Conservation (phyloP, 2,329 filamentous ascomycete genomes). For the Sporothrix humicola region DNA sequence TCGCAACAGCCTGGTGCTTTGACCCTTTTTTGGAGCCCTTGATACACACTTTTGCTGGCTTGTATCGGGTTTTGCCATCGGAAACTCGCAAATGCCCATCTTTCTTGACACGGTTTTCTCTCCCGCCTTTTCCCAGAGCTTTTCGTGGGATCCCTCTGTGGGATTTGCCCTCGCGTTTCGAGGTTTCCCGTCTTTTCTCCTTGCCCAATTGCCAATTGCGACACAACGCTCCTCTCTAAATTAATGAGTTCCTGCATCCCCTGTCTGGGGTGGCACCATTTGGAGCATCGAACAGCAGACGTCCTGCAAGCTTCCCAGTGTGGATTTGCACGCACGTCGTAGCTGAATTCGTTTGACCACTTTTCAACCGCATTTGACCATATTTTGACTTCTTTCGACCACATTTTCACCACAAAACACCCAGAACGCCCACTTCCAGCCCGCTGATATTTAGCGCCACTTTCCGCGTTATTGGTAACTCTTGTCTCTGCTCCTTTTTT, state of each 20-base stretch:
- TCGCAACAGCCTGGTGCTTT: conserved; percentile 8
- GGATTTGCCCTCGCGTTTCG: background rate
- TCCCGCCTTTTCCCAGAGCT: background rate
- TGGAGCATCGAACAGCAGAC: conserved; percentile 18
- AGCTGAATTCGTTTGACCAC: background rate
- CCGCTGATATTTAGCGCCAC: background rate
- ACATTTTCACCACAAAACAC: too few relatives aligned
- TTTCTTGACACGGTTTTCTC: background rate
- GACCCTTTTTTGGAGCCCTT: background rate
- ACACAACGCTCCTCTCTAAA: background rate
- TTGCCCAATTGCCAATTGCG: background rate
- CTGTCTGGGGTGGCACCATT: conserved; percentile 26
- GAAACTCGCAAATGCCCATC: conserved; percentile 32
- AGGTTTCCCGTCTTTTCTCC: background rate
- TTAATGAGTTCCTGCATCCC: conserved; percentile 1
- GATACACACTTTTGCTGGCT: too few relatives aligned
- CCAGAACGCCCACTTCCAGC: background rate
- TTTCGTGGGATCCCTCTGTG: background rate
- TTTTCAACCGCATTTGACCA: too few relatives aligned
- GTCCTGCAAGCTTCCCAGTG: background rate
- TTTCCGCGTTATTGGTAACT: background rate
- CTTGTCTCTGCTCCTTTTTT: background rate
- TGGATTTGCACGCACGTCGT: background rate
- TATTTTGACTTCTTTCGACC: too few relatives aligned
- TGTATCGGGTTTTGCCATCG: conserved; percentile 30